Percentiles rank a stretch among this genome's conserved stretches.
Evolutionary conservation across 805 yeast species (phyloP).

Genomic region (Starmerella sp.): DNA sequence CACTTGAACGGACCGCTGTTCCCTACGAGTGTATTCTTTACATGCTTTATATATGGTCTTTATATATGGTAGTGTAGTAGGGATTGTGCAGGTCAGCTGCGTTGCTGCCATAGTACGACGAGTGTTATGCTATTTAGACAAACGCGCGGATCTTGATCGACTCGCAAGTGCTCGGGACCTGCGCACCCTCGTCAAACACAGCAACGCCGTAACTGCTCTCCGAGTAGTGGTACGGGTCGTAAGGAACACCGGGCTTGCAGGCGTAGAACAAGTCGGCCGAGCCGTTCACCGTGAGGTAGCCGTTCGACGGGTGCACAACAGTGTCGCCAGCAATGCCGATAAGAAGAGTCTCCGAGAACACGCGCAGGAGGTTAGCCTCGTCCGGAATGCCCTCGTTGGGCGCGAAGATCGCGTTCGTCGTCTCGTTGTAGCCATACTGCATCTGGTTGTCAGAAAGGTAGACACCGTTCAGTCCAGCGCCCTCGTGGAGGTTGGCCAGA

Average conservation of each 20-base stretch:
- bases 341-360: background rate
- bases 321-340: background rate
- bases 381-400: background rate
- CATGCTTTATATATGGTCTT: too few species aligned
- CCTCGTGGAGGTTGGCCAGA: background rate
- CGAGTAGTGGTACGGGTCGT: conserved; percentile 2
- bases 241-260: background rate
- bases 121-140: background rate
- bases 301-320: background rate
- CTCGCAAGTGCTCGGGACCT: background rate
- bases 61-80: too few species aligned
- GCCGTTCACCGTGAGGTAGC: conserved; percentile 5
- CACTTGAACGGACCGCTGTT: too few species aligned
- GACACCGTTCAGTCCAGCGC: conserved; percentile 1
- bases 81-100: too few species aligned
- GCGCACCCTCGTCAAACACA: background rate
- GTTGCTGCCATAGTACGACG: too few species aligned
- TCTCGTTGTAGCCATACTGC: background rate
- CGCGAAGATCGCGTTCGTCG: background rate
- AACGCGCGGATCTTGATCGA: background rate
- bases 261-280: conserved; percentile 3
- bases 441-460: background rate
- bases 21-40: too few species aligned
- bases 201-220: background rate
- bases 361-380: background rate